Evolutionary conservation across 1,284 basidiomycete species (phyloP), one percentile per base, ranked within the genome.

Genomic region (Cryptococcus floricola): DNA sequence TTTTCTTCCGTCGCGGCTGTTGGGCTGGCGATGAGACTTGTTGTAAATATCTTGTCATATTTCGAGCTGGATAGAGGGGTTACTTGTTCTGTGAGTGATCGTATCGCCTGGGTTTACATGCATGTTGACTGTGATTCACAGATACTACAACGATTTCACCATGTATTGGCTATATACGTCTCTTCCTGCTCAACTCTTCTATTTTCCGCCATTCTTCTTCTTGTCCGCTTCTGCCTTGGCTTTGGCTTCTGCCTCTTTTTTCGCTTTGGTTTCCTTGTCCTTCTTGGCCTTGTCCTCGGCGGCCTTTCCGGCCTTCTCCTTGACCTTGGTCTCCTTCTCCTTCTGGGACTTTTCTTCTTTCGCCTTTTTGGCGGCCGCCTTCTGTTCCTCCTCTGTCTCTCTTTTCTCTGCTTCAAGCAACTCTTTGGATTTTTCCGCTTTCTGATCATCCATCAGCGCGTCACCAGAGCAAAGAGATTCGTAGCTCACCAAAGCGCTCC

Each of bases 401-500:
- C 48, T 18, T 14, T 55, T 49, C 27, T 50, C 41, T 13, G 53
- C 48, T 39, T 50, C 53, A n/a, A 43, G n/a, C 23, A 55, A 25
- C 18, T 34, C 42, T 28, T 50, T 50, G 27, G 44, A 39, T 37
- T 59, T 55, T 31, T 53, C 51, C 27, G n/a, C 9, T 18, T 41
- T 54, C 39, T 46, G 23, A 2, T 43, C 19, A 9, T 19, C 10
- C 16, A 9, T 31, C 16, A 16, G 39, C 16, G 25, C 14, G 10
- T 8, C 41, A n/a, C n/a, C 28, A 2, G 1, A 49, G 6, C 9
- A 14, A 8, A 25, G 31, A 10, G 2, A 16, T 8, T n/a, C 10
- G 10, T 6, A 1, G 58, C 64, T 60, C 50, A 63, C 62, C 48
- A 66, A 43, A 1, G 54, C 58, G 16, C 38, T 39, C 34, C 50